A percentile compares a stretch with the other conserved stretches of the same genome.
Conservation (phyloP, 1,284 basidiomycete genomes). For the Golubevia sp. region DNA sequence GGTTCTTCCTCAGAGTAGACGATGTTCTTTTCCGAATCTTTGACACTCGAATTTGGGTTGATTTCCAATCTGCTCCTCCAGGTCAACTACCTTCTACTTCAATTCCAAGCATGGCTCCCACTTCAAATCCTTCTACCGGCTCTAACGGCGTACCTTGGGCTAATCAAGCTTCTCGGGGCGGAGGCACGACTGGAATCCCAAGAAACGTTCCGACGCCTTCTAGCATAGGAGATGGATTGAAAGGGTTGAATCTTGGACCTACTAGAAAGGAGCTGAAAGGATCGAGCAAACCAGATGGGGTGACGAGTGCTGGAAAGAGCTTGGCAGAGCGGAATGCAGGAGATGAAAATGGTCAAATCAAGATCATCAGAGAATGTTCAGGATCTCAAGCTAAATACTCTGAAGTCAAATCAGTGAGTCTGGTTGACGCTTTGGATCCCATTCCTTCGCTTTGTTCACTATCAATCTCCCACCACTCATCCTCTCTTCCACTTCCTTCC, state of each 20-base stretch:
- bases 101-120: no score
- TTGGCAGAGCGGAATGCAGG: not conserved
- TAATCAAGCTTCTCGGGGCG: no score
- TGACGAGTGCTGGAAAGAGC: not conserved
- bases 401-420: slow-evolving; percentile 26
- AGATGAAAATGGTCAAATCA: slow-evolving; percentile 4
- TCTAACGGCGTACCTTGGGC: not conserved
- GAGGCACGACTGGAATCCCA: no score
- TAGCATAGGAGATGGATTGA: not conserved
- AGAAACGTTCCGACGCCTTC: not conserved
- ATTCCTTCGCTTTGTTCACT: not conserved
- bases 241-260: not conserved
- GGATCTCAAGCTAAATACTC: slow-evolving; percentile 42
- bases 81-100: not conserved
- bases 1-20: slow-evolving; percentile 57
- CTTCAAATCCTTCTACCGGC: not conserved
- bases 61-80: slow-evolving; percentile 16
- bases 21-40: slow-evolving; percentile 56
- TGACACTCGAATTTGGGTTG: slow-evolving; percentile 50
- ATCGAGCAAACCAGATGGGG: no score
- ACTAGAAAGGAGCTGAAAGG: not conserved
- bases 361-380: slow-evolving; percentile 51
- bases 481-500: not conserved
- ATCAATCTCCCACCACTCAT: not conserved
- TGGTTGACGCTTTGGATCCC: not conserved